Conservation (phyloP, 176 grass and related monocot species). For the Zizania latifolia region DNA sequence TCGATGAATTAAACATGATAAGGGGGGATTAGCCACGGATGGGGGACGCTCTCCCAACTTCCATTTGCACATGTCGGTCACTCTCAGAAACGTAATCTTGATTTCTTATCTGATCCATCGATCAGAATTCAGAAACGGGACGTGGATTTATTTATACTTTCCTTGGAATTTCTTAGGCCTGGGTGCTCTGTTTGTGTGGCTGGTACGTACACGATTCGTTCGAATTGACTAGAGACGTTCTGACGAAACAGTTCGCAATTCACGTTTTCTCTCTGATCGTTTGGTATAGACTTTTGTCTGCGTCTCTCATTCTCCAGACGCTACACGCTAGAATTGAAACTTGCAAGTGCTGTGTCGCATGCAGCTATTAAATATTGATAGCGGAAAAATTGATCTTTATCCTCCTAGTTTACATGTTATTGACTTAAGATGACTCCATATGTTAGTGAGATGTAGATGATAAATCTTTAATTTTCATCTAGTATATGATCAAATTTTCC, state of each 20-base stretch:
- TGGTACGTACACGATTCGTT: background rate
- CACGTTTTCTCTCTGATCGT: background rate
- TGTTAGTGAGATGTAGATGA: too few species aligned
- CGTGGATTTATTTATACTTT: background rate
- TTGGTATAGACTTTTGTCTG: background rate
- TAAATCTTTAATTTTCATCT: too few species aligned
- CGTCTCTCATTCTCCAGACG: too few species aligned
- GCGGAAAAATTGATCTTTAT: too few species aligned
- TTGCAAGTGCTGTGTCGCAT: background rate
- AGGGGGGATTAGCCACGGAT: background rate
- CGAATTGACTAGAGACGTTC: background rate
- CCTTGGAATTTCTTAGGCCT: background rate
- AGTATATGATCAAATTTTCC: too few species aligned
- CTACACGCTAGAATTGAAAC: background rate
- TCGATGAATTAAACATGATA: background rate
- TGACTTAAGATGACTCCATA: too few species aligned
- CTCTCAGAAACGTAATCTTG: constrained; percentile 19
- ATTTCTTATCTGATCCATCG: background rate
- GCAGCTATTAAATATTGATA: background rate
- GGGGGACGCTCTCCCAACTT: constrained; percentile 22
- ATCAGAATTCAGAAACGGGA: background rate
- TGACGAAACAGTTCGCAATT: background rate
- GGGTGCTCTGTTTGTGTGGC: background rate
- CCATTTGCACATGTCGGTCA: constrained; percentile 51
- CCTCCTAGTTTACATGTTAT: too few species aligned